Evolutionary conservation across 2,329 filamentous ascomycete species (phyloP).

Genomic region (Cytospora schulzeri): DNA sequence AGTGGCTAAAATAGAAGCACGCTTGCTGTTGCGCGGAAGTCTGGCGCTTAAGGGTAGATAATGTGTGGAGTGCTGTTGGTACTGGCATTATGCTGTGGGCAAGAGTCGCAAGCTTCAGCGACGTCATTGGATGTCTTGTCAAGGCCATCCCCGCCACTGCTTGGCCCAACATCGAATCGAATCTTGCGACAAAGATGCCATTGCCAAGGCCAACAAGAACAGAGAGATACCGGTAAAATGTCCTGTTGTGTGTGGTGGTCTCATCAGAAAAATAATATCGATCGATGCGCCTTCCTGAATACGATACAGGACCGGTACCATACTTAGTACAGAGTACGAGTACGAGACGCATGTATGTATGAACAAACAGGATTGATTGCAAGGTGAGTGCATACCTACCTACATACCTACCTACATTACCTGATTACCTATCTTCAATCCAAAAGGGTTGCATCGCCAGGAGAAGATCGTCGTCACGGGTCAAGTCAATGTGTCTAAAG

Average conservation of each 20-base stretch:
- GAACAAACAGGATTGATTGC: too few species aligned
- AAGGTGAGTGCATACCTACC: too few species aligned
- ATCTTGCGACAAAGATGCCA: background rate
- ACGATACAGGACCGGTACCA: too few species aligned
- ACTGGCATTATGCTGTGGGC: background rate
- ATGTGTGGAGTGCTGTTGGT: constrained; percentile 6
- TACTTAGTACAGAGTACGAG: too few species aligned
- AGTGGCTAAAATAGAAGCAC: background rate
- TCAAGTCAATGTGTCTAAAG: background rate
- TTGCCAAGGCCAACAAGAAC: too few species aligned
- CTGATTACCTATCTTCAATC: too few species aligned
- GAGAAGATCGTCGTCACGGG: background rate
- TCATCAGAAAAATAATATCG: background rate
- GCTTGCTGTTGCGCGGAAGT: constrained; percentile 3
- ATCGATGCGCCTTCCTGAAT: too few species aligned
- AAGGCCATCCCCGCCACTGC: background rate
- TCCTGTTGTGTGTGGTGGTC: too few species aligned
- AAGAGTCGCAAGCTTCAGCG: constrained; percentile 10
- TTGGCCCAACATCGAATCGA: background rate
- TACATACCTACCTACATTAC: too few species aligned
- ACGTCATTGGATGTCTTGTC: constrained; percentile 21
- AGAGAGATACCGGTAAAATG: too few species aligned
- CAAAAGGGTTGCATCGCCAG: too few species aligned
- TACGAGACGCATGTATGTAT: too few species aligned
- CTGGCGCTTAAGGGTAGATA: constrained; percentile 10